Base-by-base conservation (phyloP, 495 filamentous ascomycete species). In the Lasiosphaeris hirsuta region DNA sequence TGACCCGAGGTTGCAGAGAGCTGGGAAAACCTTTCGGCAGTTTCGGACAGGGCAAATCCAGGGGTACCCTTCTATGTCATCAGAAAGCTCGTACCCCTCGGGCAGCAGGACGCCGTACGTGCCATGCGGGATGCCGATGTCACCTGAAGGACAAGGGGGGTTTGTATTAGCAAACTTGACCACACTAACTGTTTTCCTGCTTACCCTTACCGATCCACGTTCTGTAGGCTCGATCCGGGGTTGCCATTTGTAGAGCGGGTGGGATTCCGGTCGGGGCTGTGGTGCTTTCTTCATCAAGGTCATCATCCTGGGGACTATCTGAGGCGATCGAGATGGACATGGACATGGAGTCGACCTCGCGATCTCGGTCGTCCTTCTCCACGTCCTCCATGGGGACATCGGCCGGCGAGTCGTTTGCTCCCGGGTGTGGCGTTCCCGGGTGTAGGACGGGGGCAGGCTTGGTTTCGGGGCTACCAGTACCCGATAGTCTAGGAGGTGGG, bases 161-260 rank as follows among this genome's bases (percentile, higher is more conserved):
- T 53, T 14, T 36, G 40, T 35, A n/a, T 30, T 30, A 30, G 23
- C 11, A 10, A 11, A n/a, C 39, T 34, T 13, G 34, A 6, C 10
- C 2, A 1, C 14, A 15, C 7, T 23, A 10, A 13, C 10, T 9
- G 10, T 40, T 15, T 15, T 14, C 3, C 10, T 2, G 51, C 63
- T 15, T 56, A 57, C 61, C 59, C 63, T 15, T 56, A 57, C 61
- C 59, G 58, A 37, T 63, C 56, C 59, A 64, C 49, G 15, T 42
- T 47, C 45, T 62, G 49, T 68, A 68, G 0, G 67, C 47, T 13
- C 62, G 63, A 17, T 60, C 61, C 18, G 62, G 58, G 43, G 62
- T 39, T 53, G 63, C 62, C 52, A 57, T 53, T 46, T 63, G 62
- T 48, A 60, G 30, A 18, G 13, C 11, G 19, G 43, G 8, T 13